Conservation (phyloP, 1,284 basidiomycete genomes). For the Neolentinus lepideus region DNA sequence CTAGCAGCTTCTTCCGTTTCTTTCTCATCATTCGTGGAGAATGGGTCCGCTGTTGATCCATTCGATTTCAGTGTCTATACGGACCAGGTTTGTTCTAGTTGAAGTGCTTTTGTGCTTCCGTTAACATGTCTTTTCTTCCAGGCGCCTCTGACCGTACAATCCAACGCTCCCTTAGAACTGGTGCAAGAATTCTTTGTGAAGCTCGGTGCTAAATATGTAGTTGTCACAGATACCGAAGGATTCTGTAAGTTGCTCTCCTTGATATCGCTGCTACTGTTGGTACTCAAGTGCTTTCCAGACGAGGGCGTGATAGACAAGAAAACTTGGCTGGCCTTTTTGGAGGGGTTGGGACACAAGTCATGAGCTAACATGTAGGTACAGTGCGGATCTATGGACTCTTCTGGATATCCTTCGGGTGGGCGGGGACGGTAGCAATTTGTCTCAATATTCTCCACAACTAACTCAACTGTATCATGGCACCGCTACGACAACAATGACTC, state of each 20-base stretch:
- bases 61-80: slow-evolving; percentile 88
- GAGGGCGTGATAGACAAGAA: slow-evolving; percentile 93
- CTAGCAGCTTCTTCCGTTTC: slow-evolving; percentile 49
- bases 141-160: slow-evolving; percentile 80
- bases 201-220: slow-evolving; percentile 84
- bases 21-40: slow-evolving; percentile 40
- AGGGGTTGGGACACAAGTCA: slow-evolving; percentile 52
- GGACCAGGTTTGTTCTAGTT: slow-evolving; percentile 59
- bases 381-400: too few species aligned
- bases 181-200: slow-evolving; percentile 91
- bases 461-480: too few species aligned
- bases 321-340: slow-evolving; percentile 81
- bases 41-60: slow-evolving; percentile 39
- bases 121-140: slow-evolving; percentile 21
- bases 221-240: slow-evolving; percentile 80
- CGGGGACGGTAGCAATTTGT: too few species aligned
- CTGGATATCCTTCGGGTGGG: too few species aligned
- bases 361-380: not conserved
- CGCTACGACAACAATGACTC: too few species aligned
- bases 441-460: too few species aligned
- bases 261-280: slow-evolving; percentile 3
- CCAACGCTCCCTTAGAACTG: slow-evolving; percentile 81
- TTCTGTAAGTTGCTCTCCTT: slow-evolving; percentile 51
- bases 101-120: slow-evolving; percentile 9
- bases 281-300: slow-evolving; percentile 34